Evolutionary conservation across 352 stramenopile species (phyloP), one percentile per base, ranked within the genome.

Genomic region (Phytophthora chlamydospora): DNA sequence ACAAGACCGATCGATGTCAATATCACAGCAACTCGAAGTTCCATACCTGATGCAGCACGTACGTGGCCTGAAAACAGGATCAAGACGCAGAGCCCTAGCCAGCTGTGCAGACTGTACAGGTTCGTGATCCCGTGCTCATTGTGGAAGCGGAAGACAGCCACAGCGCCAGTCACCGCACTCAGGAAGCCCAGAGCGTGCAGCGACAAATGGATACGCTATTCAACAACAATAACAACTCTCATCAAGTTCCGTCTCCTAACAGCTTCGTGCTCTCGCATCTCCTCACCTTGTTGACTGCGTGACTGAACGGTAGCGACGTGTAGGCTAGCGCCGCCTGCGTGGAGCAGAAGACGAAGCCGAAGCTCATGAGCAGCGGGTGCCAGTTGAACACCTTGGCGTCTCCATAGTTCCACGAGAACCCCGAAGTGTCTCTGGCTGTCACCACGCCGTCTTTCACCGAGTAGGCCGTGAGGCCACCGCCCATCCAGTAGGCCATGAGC

Each of bases 51-150:
- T 31, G 14, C 14, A 33, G 4, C 5, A 61, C 63, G 27, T 71
- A 91, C 79, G 58, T 89, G 66, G 1, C 24, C 53, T 2, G 41
- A 48, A 43, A 91, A 89, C 32, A 89, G 47, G 39, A 91, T 71
- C 47, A 89, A 62, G 27, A 81, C 85, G 13, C 71, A 38, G 21
- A 95, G 54, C 35, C 88, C 88, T n/a, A 96, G 44, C 88, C 86
- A 96, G 53, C 85, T 95, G 78, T 96, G 88, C 9, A 95, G 72
- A 53, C 83, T 93, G 72, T 94, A 95, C 24, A 96, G 51, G 55
- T 96, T 95, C 17, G 76, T 89, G 63, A 95, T 95, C 17, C 66
- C 70, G 62, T 91, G 86, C 43, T 95, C 88, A 47, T 93, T 91
- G 76, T 96, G 86, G 69, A 91, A 96, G 38, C 82, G 80, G 45